phyloP scores from a whole-genome alignment of 768 basidiomycete species.

The Candolleomyces efflorescens region DNA sequence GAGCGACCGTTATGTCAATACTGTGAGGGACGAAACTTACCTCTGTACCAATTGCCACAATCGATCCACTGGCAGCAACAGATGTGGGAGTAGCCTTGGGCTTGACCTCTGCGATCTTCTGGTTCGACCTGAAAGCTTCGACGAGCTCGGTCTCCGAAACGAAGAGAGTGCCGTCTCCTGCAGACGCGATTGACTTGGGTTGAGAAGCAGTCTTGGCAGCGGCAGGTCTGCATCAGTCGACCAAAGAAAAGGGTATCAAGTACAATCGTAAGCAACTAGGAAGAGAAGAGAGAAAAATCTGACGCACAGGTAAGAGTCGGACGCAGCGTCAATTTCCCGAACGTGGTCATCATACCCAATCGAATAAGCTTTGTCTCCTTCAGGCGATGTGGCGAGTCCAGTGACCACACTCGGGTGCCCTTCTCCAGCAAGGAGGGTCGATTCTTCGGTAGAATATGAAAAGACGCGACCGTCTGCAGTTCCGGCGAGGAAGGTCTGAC shows the following conservation, averaged over 20 bases:
- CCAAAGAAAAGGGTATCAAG: background rate
- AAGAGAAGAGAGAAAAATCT: constrained; percentile 12
- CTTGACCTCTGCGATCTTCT: constrained; percentile 55
- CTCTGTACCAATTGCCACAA: constrained; percentile 74
- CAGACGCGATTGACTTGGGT: constrained; percentile 61
- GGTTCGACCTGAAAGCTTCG: constrained; percentile 68
- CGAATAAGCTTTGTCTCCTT: constrained; percentile 55
- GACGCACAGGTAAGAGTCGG: constrained; percentile 45
- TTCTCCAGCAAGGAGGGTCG: constrained; percentile 48
- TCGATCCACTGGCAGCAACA: constrained; percentile 45
- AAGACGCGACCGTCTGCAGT: constrained; percentile 75
- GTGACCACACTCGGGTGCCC: constrained; percentile 72
- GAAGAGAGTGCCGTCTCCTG: constrained; percentile 61
- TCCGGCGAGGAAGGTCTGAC: constrained; percentile 74
- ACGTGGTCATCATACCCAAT: constrained; percentile 80
- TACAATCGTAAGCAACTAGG: background rate
- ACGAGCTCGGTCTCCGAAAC: constrained; percentile 53
- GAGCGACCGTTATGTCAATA: background rate
- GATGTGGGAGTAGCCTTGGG: constrained; percentile 51
- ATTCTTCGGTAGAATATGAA: constrained; percentile 54
- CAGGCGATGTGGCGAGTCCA: constrained; percentile 44
- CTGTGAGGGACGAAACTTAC: constrained; percentile 34
- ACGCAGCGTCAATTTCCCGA: constrained; percentile 51
- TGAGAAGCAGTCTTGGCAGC: constrained; percentile 53
- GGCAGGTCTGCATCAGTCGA: constrained; percentile 37